Percentiles rank a stretch among this genome's conserved stretches.
These are phyloP conservation scores for Ilex paraguariensis DNA, from an alignment of 305 asterid species.

Conservation along the genomic window DNA sequence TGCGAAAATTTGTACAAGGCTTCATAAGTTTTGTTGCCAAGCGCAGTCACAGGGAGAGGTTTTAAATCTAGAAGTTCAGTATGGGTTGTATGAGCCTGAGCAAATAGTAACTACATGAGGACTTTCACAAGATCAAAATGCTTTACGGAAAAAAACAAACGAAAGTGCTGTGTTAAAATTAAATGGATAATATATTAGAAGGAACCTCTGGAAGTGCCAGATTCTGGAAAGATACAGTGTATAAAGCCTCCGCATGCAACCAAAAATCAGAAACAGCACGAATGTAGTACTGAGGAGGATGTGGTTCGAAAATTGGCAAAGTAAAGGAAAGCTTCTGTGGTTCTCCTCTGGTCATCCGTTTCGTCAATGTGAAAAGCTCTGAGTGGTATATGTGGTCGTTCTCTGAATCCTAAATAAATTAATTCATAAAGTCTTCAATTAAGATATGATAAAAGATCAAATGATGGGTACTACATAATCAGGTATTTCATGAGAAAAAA, in stretches of 20 bases:
- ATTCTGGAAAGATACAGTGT: constrained; percentile 80
- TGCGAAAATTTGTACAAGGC: constrained; percentile 86
- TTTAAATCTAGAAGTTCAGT: constrained; percentile 96
- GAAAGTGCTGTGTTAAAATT: too few species aligned
- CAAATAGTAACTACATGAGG: constrained; percentile 2
- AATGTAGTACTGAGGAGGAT: constrained; percentile 95
- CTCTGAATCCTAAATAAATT: constrained; percentile 71
- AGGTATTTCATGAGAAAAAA: too few species aligned
- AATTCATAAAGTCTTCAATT: neutral
- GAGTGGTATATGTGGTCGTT: constrained; percentile 97
- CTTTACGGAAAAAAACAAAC: too few species aligned
- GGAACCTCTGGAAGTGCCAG: constrained; percentile 92
- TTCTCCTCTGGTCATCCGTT: constrained; percentile 84
- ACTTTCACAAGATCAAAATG: too few species aligned
- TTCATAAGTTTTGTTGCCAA: constrained; percentile 72
- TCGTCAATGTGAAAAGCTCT: constrained; percentile 84
- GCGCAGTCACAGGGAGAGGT: constrained; percentile 99
- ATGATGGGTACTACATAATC: too few species aligned
- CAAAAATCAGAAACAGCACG: constrained; percentile 97
- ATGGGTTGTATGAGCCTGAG: constrained; percentile 83
- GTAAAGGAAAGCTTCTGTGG: constrained; percentile 93
- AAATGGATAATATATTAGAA: too few species aligned
- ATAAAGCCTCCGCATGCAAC: constrained; percentile 90
- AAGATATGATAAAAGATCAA: neutral
- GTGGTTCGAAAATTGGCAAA: constrained; percentile 98